A percentile compares a stretch with the other conserved stretches of the same genome.
Evolutionary conservation across 78 protist species (phyloP).

Genomic region (Dictyostelium capitatum): DNA sequence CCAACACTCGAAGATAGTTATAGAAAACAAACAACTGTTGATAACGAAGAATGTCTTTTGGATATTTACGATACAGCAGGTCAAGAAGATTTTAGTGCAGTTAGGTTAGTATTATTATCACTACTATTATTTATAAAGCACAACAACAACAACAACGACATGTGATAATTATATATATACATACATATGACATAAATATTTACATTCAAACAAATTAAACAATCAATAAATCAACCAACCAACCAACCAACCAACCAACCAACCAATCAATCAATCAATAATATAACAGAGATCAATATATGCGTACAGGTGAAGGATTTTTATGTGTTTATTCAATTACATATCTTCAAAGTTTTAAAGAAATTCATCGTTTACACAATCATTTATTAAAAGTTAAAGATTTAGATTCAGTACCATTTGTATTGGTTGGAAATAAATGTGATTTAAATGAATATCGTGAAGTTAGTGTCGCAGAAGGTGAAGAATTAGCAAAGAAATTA

Average conservation of each 20-base stretch:
- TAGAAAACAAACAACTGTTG: constrained; percentile 79
- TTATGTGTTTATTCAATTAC: constrained; percentile 82
- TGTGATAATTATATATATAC: too few relatives aligned
- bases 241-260: neutral
- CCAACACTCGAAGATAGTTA: constrained; percentile 82
- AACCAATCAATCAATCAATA: too few relatives aligned
- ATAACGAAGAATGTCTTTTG: constrained; percentile 77
- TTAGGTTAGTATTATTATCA: neutral
- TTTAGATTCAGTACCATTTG: constrained; percentile 84
- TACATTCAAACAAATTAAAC: neutral
- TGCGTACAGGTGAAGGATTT: constrained; percentile 86
- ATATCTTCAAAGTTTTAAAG: constrained; percentile 65
- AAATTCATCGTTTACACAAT: constrained; percentile 59
- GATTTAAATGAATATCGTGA: constrained; percentile 89
- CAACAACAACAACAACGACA: too few relatives aligned
- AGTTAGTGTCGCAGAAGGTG: constrained; percentile 80
- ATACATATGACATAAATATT: neutral
- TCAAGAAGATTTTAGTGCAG: constrained; percentile 87
- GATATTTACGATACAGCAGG: constrained; percentile 95
- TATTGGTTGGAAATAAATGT: constrained; percentile 94
- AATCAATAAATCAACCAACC: neutral
- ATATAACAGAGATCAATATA: constrained; percentile 76
- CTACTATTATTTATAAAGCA: too few relatives aligned
- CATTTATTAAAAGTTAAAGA: constrained; percentile 79
- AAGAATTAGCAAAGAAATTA: constrained; percentile 74